Conservation (phyloP, 2,329 filamentous ascomycete genomes). For the Cyclaneusma minus region DNA sequence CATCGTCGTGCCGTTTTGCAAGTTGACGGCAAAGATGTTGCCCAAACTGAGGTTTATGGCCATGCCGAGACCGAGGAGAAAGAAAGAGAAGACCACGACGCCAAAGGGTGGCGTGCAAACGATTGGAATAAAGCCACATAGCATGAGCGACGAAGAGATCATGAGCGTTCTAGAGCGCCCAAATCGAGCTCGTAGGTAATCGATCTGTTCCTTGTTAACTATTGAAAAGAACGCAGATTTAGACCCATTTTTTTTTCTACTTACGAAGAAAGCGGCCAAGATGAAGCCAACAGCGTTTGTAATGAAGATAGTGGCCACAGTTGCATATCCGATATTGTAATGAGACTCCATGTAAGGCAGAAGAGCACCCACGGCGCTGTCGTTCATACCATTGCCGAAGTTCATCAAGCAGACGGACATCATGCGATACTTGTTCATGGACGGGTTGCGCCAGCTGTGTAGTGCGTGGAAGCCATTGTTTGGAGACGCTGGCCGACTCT, state of each 20-base stretch:
- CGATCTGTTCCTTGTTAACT: too few relatives aligned
- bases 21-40: conserved; percentile 42
- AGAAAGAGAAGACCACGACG: conserved; percentile 50
- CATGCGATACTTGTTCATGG: conserved; percentile 58
- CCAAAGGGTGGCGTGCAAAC: conserved; percentile 55
- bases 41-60: conserved; percentile 39
- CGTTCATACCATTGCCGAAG: conserved; percentile 57
- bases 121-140: conserved; percentile 47
- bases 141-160: conserved; percentile 38
- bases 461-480: conserved; percentile 27
- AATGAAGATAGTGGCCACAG: conserved; percentile 72
- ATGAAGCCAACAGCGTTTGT: conserved; percentile 67
- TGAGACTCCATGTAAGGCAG: conserved; percentile 67
- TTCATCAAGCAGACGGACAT: conserved; percentile 47
- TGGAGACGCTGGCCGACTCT: conserved; percentile 35
- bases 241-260: too few relatives aligned
- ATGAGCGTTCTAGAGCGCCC: conserved; percentile 52
- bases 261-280: conserved; percentile 47
- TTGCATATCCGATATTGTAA: conserved; percentile 61
- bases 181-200: conserved; percentile 42
- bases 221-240: too few relatives aligned
- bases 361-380: conserved; percentile 60
- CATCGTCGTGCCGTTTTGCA: conserved; percentile 35
- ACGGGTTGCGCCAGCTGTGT: conserved; percentile 41
- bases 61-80: conserved; percentile 46